Evolutionary conservation across 768 basidiomycete species (phyloP).

Genomic region (Hericium coralloides): DNA sequence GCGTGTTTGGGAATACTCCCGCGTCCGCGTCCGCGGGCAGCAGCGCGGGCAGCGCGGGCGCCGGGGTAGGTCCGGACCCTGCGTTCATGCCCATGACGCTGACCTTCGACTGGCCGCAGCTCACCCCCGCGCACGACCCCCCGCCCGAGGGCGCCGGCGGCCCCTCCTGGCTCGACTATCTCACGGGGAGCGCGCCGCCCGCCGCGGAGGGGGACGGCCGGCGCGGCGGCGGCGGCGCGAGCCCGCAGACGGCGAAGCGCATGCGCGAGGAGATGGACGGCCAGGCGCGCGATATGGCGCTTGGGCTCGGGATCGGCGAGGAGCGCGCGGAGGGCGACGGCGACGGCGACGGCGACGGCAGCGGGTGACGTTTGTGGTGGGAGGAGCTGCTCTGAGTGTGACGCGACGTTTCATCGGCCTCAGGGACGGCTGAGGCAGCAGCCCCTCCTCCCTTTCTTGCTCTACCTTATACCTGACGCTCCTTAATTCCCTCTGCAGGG

Average conservation of each 20-base stretch:
- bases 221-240: too few species aligned
- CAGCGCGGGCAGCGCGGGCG: background rate
- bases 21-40: background rate
- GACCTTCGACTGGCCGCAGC: conserved; percentile 18
- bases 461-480: too few species aligned
- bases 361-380: background rate
- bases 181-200: conserved; percentile 5
- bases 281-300: too few species aligned
- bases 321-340: background rate
- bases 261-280: background rate
- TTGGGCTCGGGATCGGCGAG: background rate
- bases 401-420: background rate
- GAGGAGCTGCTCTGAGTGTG: background rate
- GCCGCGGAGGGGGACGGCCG: too few species aligned
- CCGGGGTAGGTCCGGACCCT: conserved; percentile 7
- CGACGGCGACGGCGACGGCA: background rate
- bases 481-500: too few species aligned
- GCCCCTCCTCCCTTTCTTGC: background rate
- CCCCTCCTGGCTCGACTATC: conserved; percentile 12
- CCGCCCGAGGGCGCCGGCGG: conserved; percentile 2
- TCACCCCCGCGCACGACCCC: conserved; percentile 7
- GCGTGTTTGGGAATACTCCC: conserved; percentile 15
- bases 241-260: background rate
- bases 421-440: background rate
- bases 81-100: conserved; percentile 12